Conservation (phyloP, 2,329 filamentous ascomycete genomes). For the Pyrenochaeta sp. region DNA sequence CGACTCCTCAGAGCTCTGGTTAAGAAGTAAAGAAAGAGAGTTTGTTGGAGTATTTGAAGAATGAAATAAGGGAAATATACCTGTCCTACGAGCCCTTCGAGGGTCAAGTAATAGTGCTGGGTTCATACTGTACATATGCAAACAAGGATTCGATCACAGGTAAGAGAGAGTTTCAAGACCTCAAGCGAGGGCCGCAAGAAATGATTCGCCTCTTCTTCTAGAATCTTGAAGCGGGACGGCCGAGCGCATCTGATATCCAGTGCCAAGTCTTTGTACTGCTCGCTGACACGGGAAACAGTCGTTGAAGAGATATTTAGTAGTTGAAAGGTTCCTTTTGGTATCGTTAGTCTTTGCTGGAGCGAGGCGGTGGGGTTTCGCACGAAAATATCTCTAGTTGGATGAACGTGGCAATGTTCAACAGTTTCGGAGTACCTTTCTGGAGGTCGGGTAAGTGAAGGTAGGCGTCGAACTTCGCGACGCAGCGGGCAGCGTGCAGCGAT, state of each 20-base stretch:
- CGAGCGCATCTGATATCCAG: conserved; percentile 21
- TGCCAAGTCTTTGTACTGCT: conserved; percentile 22
- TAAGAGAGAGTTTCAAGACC: conserved; percentile 12
- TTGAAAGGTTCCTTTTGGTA: neutral
- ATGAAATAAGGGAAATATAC: conserved; percentile 22
- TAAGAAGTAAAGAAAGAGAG: neutral
- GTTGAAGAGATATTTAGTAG: neutral
- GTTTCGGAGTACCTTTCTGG: conserved; percentile 28
- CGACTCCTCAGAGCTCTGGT: neutral
- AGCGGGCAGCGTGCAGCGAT: conserved; percentile 12
- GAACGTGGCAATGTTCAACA: conserved; percentile 10
- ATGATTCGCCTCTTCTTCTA: conserved; percentile 15
- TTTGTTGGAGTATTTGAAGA: neutral
- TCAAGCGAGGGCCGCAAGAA: conserved; percentile 1
- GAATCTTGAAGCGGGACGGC: conserved; percentile 17
- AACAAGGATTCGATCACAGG: conserved; percentile 13
- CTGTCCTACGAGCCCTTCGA: conserved; percentile 31
- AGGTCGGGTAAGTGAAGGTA: conserved; percentile 31
- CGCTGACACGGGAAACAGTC: conserved; percentile 9
- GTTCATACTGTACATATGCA: conserved; percentile 26
- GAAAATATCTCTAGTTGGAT: conserved; percentile 4
- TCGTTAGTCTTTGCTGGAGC: neutral
- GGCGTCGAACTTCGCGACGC: conserved; percentile 26
- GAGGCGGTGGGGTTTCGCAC: neutral
- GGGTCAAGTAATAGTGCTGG: conserved; percentile 39